Evolutionary conservation across 345 rosid species (phyloP).

Genomic region (Eucalyptus tenuipes): DNA sequence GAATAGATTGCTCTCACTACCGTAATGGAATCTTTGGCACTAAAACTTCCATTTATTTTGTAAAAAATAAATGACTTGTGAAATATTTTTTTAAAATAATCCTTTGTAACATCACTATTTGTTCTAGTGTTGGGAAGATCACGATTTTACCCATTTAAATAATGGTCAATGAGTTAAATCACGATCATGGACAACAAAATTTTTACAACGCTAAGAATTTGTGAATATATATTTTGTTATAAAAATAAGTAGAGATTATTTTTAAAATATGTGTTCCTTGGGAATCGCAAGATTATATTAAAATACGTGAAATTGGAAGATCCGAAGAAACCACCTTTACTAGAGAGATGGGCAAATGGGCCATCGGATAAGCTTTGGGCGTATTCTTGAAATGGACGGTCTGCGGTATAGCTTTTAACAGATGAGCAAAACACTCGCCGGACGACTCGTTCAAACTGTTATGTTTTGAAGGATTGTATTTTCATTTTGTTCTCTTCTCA

Average conservation of each 20-base stretch:
- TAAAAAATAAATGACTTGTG: neutral
- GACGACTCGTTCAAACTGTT: neutral
- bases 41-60: neutral
- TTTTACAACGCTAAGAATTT: fast-evolving
- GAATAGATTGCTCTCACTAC: neutral
- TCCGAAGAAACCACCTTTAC: neutral
- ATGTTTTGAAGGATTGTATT: neutral
- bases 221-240: neutral
- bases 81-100: neutral
- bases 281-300: neutral
- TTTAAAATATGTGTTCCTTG: neutral
- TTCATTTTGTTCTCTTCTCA: neutral
- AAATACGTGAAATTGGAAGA: neutral
- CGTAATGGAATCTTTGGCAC: neutral
- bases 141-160: neutral
- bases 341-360: neutral
- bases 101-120: neutral
- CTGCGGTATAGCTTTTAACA: neutral
- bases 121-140: neutral
- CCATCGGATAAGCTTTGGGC: neutral
- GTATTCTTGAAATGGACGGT: neutral
- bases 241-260: neutral
- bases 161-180: neutral
- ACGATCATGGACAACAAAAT: neutral
- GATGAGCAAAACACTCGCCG: neutral